Evolutionary conservation across 257 asterid genomes (phyloP), one percentile per base, ranked within the genome.

Genomic region (Rhazya stricta): DNA sequence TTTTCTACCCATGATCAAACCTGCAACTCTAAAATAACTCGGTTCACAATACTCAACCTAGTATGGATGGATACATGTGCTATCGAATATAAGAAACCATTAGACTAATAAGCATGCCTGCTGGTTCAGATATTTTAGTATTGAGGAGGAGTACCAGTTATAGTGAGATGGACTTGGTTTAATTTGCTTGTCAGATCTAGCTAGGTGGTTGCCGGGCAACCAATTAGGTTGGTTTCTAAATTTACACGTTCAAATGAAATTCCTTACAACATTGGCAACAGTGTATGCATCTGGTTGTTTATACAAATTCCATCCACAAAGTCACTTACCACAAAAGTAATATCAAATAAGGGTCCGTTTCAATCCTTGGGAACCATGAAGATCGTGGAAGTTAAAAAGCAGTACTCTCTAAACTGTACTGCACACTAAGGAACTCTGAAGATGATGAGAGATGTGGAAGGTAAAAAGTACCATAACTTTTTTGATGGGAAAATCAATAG

Each of bases 201-300:
- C 67, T 75, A 34, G 69, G 48, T 50, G 67, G 78, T 66, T 2
- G 79, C 39, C 54, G 68, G 32, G 76, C 77, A 77, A 62, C 81
- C 51, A 76, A 57, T 51, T 75, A 58, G 66, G 45, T 36, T 61
- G 56, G 41, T 71, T 71, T 77, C 32, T 71, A 27, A 12, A 62
- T 69, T 37, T 77, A 50, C 81, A 77, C 67, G 81, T 62, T 62
- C 76, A 60, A 71, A 61, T 77, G 58, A 71, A 71, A 60, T 61
- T 76, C 56, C 81, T 77, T 77, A 75, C 76, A 71, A 71, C 77
- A 71, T 48, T 75, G 73, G 81, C 81, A 71, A 77, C 67, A 37
- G 36, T 36, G 13, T n/a, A n/a, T 72, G 56, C 56, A 25, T 23
- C 3, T 2, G 5, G 5, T 48, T 63, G 43, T 46, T 74, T 21